Evolutionary conservation across 2,329 filamentous ascomycete species (phyloP).

Genomic region (Nigrospora oryzae): DNA sequence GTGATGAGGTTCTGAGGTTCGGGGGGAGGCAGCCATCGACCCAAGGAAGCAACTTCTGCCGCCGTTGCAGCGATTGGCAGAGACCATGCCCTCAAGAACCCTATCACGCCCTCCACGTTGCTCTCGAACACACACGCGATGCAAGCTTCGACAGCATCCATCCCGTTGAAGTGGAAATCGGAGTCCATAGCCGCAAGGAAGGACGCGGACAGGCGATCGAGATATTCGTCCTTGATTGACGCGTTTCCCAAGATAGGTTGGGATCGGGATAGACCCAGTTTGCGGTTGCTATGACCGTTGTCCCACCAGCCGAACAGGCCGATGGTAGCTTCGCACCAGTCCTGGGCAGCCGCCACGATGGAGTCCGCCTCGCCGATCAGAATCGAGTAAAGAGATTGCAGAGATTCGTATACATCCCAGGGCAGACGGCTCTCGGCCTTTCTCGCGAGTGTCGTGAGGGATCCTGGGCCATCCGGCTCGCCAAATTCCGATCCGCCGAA

Average conservation of each 20-base stretch:
- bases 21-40: constrained; percentile 67
- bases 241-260: constrained; percentile 26
- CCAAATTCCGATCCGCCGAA: constrained; percentile 24
- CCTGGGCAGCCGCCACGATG: constrained; percentile 69
- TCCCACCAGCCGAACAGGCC: constrained; percentile 90
- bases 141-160: constrained; percentile 70
- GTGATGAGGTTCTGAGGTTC: constrained; percentile 42
- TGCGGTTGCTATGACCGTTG: constrained; percentile 47
- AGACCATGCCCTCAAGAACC: constrained; percentile 71
- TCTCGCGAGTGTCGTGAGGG: constrained; percentile 58
- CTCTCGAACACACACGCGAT: constrained; percentile 77
- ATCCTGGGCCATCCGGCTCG: constrained; percentile 32
- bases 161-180: constrained; percentile 69
- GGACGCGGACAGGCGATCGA: constrained; percentile 61
- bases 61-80: constrained; percentile 69
- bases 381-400: constrained; percentile 74
- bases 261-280: constrained; percentile 24
- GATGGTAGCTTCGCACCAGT: constrained; percentile 87
- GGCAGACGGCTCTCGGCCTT: constrained; percentile 82
- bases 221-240: constrained; percentile 55
- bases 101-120: constrained; percentile 67
- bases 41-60: constrained; percentile 75
- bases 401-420: constrained; percentile 81
- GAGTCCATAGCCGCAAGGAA: constrained; percentile 62
- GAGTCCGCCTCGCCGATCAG: constrained; percentile 67